These are phyloP conservation scores for Moelleriella libera DNA, from an alignment of 2,329 filamentous ascomycete species.

Conservation along the genomic window DNA sequence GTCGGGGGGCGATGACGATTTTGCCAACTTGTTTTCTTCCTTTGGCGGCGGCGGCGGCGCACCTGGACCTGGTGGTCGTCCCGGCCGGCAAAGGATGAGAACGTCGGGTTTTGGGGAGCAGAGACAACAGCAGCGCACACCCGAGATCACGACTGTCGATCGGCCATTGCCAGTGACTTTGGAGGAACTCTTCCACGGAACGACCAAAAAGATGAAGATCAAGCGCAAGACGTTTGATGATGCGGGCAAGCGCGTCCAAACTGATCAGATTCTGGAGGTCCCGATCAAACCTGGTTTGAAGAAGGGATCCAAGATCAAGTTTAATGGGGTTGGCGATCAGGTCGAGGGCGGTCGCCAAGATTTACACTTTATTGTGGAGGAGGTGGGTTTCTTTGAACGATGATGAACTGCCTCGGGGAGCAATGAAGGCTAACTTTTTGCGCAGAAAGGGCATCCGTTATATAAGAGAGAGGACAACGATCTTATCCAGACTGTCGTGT, in stretches of 20 bases:
- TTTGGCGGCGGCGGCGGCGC: constrained; percentile 26
- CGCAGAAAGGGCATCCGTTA: constrained; percentile 70
- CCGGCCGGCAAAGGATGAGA: constrained; percentile 28
- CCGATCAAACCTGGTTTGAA: constrained; percentile 93
- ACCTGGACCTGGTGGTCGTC: constrained; percentile 18
- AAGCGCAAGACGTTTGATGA: constrained; percentile 91
- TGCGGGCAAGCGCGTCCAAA: constrained; percentile 68
- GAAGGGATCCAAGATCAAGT: constrained; percentile 97
- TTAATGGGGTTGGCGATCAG: constrained; percentile 92
- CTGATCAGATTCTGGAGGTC: constrained; percentile 85
- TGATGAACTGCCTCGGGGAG: background rate
- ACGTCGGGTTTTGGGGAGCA: constrained; percentile 21
- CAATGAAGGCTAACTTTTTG: constrained; percentile 5
- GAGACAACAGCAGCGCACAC: constrained; percentile 32
- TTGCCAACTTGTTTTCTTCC: constrained; percentile 40
- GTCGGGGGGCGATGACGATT: constrained; percentile 28
- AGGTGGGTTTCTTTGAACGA: constrained; percentile 43
- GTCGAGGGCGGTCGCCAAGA: constrained; percentile 94
- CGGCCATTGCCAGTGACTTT: constrained; percentile 66
- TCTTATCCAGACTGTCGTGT: constrained; percentile 60
- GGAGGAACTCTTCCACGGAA: constrained; percentile 78
- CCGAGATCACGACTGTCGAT: constrained; percentile 85
- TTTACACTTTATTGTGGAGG: constrained; percentile 84
- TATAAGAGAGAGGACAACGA: constrained; percentile 85
- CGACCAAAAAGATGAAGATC: constrained; percentile 95